Base-by-base conservation (phyloP, 371 early-diverging fungal genomes). In the Massospora cicadina region DNA sequence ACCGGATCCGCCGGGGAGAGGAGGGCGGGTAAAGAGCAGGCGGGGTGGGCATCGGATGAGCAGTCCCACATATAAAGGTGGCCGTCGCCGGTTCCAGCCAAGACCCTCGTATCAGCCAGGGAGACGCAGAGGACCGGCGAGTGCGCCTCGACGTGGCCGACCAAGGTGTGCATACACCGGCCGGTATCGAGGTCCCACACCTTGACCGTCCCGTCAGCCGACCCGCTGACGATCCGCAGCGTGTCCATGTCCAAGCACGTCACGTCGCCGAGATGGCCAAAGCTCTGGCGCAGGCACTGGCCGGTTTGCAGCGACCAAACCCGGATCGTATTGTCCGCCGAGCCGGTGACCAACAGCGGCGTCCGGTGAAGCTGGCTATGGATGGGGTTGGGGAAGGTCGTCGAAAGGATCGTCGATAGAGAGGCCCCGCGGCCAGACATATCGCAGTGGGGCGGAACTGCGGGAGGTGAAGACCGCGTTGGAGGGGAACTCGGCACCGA, bases 151-250 rank as follows among this genome's bases (percentile, higher is more conserved):
- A 71, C 68, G 29, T 80, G 81, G 2, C 85, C 84, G 28, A 77
- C 75, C 55, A 92, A 72, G 0, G 89, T 86, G 67, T 89, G 82
- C 68, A 91, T 75, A 67, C 82, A 80, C 26, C 82, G 71, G 7
- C 93, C 95, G 32, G 83, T 85, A 59, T 90, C 89, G 12, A 88
- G 74, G 70, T 95, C 95, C 98, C 98, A 99, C 33, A 98, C 79
- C 64, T 89, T 88, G n/a, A 98, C 79, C 0, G 84, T 81, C 17
- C 84, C 81, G 67, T 98, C 98, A 66, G 91, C 84, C 13, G 90
- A 85, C 0, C 93, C 96, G 63, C 90, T 88, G 1, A 93, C 88
- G 30, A 97, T 86, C 5, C 95, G 81, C 63, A 96, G 78, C 54
- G 87, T 84, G 71, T 95, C 93, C 69, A 88, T 87, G 1, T 90